Base-by-base conservation (phyloP, 495 filamentous ascomycete genomes). In the Neurospora terricola region DNA sequence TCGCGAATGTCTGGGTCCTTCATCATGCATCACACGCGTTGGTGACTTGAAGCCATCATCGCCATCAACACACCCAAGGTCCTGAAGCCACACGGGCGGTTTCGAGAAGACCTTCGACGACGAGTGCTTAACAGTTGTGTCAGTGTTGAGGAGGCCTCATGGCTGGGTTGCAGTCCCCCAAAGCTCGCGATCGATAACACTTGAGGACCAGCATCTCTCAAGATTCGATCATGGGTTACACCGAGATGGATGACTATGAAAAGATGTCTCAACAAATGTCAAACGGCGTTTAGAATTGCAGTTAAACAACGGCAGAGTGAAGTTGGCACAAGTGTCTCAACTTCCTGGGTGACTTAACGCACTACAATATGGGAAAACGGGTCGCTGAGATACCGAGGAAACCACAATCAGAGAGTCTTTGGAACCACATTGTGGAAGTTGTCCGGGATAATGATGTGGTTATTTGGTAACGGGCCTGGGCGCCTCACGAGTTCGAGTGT, bases 71-170 rank as follows among this genome's bases (percentile, higher is more conserved):
- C 2, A 7, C 4, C 12, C 36, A 18, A 16, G 71, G 62, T 77
- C 74, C 54, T 74, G 68, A 16, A 73, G 43, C n/a, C 69, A 74
- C n/a, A 54, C 48, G n/a, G 70, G 23, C 38, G 69, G 48, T 69
- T 72, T 76, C 27, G 72, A 77, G 16, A 27, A 23, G 7, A 34
- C 39, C 42, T 38, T 77, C 23, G 45, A 75, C 72, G 9, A 62
- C 54, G 6, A 34, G 54, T 27, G 12, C 54, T 30, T 8, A 7
- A 62, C 12, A 27, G 54, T 62, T 34, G 23, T 62, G 54, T 16
- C 27, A 62, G 23, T 30, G 14, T 62, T 6, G 54, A 62, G 54
- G 54, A 30, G 27, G 27, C 54, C 54, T 34, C 54, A 66, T 16
- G 12, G 30, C 54, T 62, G 11, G 9, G 2, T 23, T 23, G 10